Evolutionary conservation across 345 rosid species (phyloP), one percentile per base, ranked within the genome.

Genomic region (Xanthoceras sorbifolium): DNA sequence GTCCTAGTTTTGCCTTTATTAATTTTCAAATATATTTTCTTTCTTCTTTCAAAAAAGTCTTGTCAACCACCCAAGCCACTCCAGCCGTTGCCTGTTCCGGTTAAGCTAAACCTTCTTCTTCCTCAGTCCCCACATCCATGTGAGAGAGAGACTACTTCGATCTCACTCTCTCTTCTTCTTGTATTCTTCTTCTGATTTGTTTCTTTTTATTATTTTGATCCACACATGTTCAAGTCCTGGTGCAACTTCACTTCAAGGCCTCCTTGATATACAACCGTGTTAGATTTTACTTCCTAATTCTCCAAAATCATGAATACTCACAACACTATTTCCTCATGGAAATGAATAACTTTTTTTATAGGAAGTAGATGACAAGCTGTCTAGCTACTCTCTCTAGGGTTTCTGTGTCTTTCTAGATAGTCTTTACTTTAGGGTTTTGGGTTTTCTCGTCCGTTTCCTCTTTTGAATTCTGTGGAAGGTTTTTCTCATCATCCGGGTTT

Each of bases 1-100:
- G 76, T 17, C 73, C 72, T 40, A 40, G 63, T 75, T 64, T 84
- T 76, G 81, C 84, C 81, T 87, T 87, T 83, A 79, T 71, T 77
- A 67, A 57, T 74, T 74, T 76, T 78, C 79, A 82, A 81, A 78
- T 75, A 83, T 77, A 57, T 57, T 17, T 81, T 86, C 73, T 84
- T 80, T 86, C 55, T 61, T 75, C 77, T 75, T 64, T 75, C 77
- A 70, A 77, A 82, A 76, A 80, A 71, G 91, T 87, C 95, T 89
- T 86, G 91, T 89, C 90, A 89, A 81, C 87, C 83, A 84, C 81
- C 86, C 81, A 83, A 80, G 80, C 78, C 85, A 80, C 89, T 84
- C 88, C 88, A 84, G 88, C 87, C 75, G 76, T 78, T 73, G 67
- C 86, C 75, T 83, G 85, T 77, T 87, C 85, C 82, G 86, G 82